phyloP scores from a whole-genome alignment of 2,329 filamentous ascomycete genomes.

The Aspergillus fructus region DNA sequence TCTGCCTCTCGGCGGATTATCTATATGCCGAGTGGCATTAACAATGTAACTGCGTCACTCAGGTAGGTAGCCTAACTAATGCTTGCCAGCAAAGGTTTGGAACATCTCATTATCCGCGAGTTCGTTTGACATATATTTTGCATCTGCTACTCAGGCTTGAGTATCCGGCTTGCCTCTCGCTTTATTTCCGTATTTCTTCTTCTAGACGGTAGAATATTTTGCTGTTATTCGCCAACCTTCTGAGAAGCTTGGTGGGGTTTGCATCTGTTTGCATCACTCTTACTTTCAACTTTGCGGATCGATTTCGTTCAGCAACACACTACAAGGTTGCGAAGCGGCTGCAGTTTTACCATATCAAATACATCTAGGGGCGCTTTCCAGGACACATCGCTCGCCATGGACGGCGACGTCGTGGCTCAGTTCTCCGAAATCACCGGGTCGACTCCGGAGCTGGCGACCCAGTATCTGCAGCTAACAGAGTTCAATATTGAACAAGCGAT shows the following conservation, averaged over 20 bases:
- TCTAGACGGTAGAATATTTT: neutral
- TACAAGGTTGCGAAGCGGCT: neutral
- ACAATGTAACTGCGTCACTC: constrained; percentile 18
- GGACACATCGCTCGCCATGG: constrained; percentile 51
- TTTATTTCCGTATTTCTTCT: neutral
- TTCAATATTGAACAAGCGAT: constrained; percentile 82
- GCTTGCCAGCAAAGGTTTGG: neutral
- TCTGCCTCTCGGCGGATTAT: constrained; percentile 2
- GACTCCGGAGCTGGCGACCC: constrained; percentile 69
- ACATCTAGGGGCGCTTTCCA: neutral
- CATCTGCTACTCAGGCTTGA: neutral
- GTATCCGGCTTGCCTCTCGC: no score
- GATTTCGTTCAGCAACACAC: constrained; percentile 5
- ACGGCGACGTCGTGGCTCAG: constrained; percentile 67
- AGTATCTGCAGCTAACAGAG: constrained; percentile 82
- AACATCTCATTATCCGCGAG: neutral
- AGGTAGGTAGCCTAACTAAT: constrained; percentile 8
- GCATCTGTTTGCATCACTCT: constrained; percentile 32
- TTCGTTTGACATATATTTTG: neutral
- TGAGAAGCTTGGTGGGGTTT: constrained; percentile 20
- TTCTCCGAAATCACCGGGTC: constrained; percentile 82
- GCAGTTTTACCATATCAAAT: neutral
- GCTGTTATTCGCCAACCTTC: neutral
- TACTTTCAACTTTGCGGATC: constrained; percentile 3
- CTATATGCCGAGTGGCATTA: constrained; percentile 5